Evolutionary conservation across 495 filamentous ascomycete genomes (phyloP), one percentile per base, ranked within the genome.

Genomic region (Penicillium ucsense): DNA sequence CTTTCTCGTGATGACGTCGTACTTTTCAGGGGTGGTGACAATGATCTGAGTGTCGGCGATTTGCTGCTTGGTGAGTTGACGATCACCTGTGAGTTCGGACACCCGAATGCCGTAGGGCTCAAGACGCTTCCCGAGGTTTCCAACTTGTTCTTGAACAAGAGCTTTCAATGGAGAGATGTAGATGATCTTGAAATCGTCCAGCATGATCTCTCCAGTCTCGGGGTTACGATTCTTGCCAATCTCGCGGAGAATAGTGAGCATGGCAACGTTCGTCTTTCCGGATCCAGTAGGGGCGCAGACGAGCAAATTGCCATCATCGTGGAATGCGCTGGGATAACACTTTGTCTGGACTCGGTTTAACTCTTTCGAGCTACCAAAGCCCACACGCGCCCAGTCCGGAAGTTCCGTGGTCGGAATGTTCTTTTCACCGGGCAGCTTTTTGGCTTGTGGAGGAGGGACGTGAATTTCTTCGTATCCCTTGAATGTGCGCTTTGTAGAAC

Each of bases 391-490:
- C 92, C 92, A 99, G 46, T 92, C 87, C 20, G 92, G 92, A 61
- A 99, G 75, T 28, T 89, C 85, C 0, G 89, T 79, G 32, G 94
- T 83, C 3, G 88, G 86, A 41, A 95, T 83, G 42, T 80, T 80
- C 45, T 76, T 77, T 55, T 95, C 94, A 41, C 81, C 83, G 4
- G 88, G 79, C 49, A 94, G 88, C 45, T 72, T 78, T 46, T 84
- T 88, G 43, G 82, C 79, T 63, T 94, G 92, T 10, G 92, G 92
- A 5, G 87, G 79, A 2, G 94, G 92, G 10, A 99, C 89, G 59
- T 96, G 92, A 48, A 96, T 94, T 61, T 99, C 92, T 64, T 97
- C 92, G 51, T 96, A 99, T 30, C 94, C 92, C 65, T 97, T 97
- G 69, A 95, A 95, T 0, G 86, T 88, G 8, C 88, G 79, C 64